A percentile compares a stretch with the other conserved stretches of the same genome.
Evolutionary conservation across 140 eudicot genomes (phyloP).

Genomic region (Ambrosia hybrid): DNA sequence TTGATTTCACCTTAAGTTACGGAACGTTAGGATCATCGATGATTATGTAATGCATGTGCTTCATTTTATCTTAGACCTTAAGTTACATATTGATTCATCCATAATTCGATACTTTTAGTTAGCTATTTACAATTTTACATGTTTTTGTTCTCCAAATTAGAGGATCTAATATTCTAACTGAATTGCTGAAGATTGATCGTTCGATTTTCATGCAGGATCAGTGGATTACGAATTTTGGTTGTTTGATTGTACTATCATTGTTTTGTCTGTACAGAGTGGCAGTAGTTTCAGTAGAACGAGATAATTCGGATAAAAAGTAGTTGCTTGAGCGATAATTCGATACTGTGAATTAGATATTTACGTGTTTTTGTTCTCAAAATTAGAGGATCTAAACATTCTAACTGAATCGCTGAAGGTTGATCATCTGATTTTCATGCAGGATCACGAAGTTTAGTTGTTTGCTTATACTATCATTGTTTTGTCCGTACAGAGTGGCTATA

Average conservation of each 20-base stretch:
- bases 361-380: not conserved
- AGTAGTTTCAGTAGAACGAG: not conserved
- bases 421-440: not conserved
- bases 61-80: not conserved
- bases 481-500: slow-evolving; percentile 23
- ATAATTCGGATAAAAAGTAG: not conserved
- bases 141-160: not conserved
- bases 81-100: not conserved
- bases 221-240: not conserved
- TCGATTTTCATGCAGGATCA: slow-evolving; percentile 16
- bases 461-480: slow-evolving; percentile 6
- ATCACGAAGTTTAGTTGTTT: not conserved
- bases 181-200: not conserved
- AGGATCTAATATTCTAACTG: not conserved
- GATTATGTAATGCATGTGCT: slow-evolving; percentile 9
- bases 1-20: slow-evolving; percentile 7
- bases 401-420: not conserved
- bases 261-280: slow-evolving; percentile 27
- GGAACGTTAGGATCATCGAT: slow-evolving; percentile 4
- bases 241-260: slow-evolving; percentile 1
- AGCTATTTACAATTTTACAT: not conserved
- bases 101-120: not conserved
- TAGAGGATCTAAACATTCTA: not conserved
- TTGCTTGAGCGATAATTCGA: not conserved
- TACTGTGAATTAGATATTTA: not conserved